Conservation (phyloP, 2,329 filamentous ascomycete species). For the Alternaria triticimaculans region DNA sequence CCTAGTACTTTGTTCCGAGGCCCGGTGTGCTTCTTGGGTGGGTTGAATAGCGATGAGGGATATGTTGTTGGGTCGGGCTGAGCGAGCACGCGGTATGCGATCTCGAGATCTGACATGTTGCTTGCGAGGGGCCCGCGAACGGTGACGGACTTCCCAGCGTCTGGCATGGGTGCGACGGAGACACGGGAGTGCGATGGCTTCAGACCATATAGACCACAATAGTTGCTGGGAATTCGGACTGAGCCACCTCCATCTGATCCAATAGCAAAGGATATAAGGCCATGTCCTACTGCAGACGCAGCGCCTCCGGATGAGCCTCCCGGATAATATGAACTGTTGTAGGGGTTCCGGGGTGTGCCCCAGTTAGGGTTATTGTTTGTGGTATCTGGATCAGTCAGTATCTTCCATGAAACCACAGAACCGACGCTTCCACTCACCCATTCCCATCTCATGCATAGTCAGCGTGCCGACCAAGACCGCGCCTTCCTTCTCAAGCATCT, state of each 20-base stretch:
- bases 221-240: slow-evolving; percentile 74
- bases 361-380: slow-evolving; percentile 81
- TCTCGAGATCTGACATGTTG: slow-evolving; percentile 77
- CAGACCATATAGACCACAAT: slow-evolving; percentile 82
- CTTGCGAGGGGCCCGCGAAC: slow-evolving; percentile 78
- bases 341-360: slow-evolving; percentile 79
- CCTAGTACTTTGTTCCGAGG: slow-evolving; percentile 68
- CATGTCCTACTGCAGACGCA: slow-evolving; percentile 72
- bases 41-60: slow-evolving; percentile 68
- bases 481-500: slow-evolving; percentile 74
- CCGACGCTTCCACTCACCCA: slow-evolving; percentile 55
- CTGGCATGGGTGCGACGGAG: slow-evolving; percentile 63
- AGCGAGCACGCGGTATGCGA: slow-evolving; percentile 83
- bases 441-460: slow-evolving; percentile 81
- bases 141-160: slow-evolving; percentile 66
- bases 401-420: background rate
- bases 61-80: slow-evolving; percentile 70
- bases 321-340: slow-evolving; percentile 77
- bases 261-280: slow-evolving; percentile 75
- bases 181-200: slow-evolving; percentile 79
- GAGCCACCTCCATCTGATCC: slow-evolving; percentile 77
- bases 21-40: slow-evolving; percentile 55
- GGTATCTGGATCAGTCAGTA: slow-evolving; percentile 61
- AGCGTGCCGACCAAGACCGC: slow-evolving; percentile 78
- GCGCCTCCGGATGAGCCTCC: slow-evolving; percentile 82